Evolutionary conservation across 2,329 filamentous ascomycete genomes (phyloP).

Genomic region (Aspergillus viridinutans): DNA sequence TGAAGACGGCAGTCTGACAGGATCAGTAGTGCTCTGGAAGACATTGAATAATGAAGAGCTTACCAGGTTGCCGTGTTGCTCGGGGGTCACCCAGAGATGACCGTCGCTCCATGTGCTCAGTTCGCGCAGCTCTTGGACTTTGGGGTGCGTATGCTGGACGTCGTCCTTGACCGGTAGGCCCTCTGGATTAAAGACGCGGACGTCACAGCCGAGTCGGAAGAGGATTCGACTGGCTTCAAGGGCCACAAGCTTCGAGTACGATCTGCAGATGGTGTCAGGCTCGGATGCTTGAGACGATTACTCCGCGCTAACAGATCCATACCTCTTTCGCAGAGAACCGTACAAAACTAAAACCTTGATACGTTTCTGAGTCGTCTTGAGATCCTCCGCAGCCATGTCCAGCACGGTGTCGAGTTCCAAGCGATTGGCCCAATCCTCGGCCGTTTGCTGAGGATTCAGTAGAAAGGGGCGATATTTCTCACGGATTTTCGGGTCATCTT

Average conservation of each 20-base stretch:
- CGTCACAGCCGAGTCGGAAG: constrained; percentile 62
- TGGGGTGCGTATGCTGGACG: constrained; percentile 52
- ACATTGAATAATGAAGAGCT: constrained; percentile 12
- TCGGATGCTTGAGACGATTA: neutral
- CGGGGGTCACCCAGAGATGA: constrained; percentile 62
- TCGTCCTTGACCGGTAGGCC: constrained; percentile 63
- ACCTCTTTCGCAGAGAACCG: constrained; percentile 30
- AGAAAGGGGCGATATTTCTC: constrained; percentile 56
- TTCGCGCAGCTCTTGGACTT: constrained; percentile 60
- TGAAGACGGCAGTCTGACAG: constrained; percentile 58
- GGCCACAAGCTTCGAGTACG: constrained; percentile 58
- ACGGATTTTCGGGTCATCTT: constrained; percentile 48
- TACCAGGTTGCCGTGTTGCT: constrained; percentile 63
- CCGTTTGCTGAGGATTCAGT: constrained; percentile 24
- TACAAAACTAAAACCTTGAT: constrained; percentile 59
- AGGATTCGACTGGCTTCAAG: constrained; percentile 59
- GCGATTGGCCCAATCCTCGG: constrained; percentile 53
- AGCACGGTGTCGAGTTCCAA: constrained; percentile 54
- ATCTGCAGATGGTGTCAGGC: constrained; percentile 49
- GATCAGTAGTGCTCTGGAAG: neutral
- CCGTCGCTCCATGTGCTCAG: constrained; percentile 63
- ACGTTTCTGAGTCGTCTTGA: constrained; percentile 37
- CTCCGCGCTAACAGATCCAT: neutral
- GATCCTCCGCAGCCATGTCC: constrained; percentile 48
- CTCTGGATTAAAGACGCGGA: constrained; percentile 58